phyloP scores from a whole-genome alignment of 2,329 filamentous ascomycete species.

The Xylaria sp. region DNA sequence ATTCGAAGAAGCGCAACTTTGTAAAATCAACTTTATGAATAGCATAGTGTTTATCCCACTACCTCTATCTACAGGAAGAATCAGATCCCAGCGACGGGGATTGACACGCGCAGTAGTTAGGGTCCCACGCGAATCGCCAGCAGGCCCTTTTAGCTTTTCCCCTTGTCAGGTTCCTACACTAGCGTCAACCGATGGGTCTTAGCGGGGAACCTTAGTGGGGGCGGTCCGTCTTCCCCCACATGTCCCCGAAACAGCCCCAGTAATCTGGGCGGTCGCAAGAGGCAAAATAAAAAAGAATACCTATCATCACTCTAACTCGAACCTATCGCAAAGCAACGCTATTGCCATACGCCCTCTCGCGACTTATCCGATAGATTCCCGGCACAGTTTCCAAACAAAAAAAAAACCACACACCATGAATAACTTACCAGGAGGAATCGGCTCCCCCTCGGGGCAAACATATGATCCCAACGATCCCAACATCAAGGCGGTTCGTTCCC shows the following conservation, averaged over 20 bases:
- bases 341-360: conserved; percentile 18
- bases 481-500: conserved; percentile 60
- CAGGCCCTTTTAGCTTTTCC: not conserved
- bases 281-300: conserved; percentile 47
- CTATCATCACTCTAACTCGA: conserved; percentile 25
- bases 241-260: not conserved
- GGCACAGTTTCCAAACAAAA: not conserved
- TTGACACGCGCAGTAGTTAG: not conserved
- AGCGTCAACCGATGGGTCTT: not conserved
- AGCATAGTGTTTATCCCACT: not conserved
- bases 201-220: not conserved
- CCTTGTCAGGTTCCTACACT: not conserved
- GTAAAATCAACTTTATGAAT: not conserved
- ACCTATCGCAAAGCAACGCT: conserved; percentile 33
- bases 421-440: conserved; percentile 45
- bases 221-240: not conserved
- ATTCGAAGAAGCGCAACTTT: too few relatives aligned
- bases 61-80: not conserved
- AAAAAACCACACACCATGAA: conserved; percentile 43
- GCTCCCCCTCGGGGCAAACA: conserved; percentile 37
- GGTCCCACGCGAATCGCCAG: not conserved
- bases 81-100: not conserved
- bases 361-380: not conserved
- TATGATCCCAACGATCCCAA: conserved; percentile 61
- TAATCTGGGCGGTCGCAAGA: conserved; percentile 38